Conservation (phyloP, 2,329 filamentous ascomycete genomes). For the Tolypocladium amazonense region DNA sequence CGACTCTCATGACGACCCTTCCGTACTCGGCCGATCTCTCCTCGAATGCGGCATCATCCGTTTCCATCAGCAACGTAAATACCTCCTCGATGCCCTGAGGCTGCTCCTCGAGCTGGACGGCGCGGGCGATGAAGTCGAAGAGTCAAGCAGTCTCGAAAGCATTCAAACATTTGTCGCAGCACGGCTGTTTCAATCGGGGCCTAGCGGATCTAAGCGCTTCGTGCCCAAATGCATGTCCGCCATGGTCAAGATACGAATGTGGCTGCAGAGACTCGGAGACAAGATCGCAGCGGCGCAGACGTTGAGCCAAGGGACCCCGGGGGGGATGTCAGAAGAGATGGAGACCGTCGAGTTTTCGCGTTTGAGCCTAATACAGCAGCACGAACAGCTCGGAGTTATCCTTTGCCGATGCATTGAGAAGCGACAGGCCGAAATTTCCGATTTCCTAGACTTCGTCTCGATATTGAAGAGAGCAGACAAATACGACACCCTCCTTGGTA, state of each 20-base stretch:
- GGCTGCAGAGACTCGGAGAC: slow-evolving; percentile 67
- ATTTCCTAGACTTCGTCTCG: slow-evolving; percentile 64
- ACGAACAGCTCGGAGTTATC: slow-evolving; percentile 78
- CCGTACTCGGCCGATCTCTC: slow-evolving; percentile 59
- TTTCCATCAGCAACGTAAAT: slow-evolving; percentile 79
- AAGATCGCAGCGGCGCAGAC: slow-evolving; percentile 65
- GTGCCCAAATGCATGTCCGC: slow-evolving; percentile 64
- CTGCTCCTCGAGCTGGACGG: slow-evolving; percentile 61
- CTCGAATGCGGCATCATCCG: slow-evolving; percentile 73
- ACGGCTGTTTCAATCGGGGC: slow-evolving; percentile 18
- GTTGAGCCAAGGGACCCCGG: slow-evolving; percentile 52
- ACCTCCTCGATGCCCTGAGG: slow-evolving; percentile 72
- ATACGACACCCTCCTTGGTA: slow-evolving; percentile 57
- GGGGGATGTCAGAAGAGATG: slow-evolving; percentile 47
- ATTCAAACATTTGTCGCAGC: slow-evolving; percentile 24
- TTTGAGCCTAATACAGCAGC: slow-evolving; percentile 73
- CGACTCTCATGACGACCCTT: slow-evolving; percentile 58
- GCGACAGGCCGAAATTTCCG: slow-evolving; percentile 55
- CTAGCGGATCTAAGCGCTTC: slow-evolving; percentile 45
- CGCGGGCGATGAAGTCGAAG: slow-evolving; percentile 41
- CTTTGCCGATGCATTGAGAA: slow-evolving; percentile 69
- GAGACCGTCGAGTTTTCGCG: slow-evolving; percentile 76
- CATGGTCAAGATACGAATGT: slow-evolving; percentile 67
- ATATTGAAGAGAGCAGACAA: slow-evolving; percentile 60
- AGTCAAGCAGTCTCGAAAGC: slow-evolving; percentile 17